Evolutionary conservation across 2,329 filamentous ascomycete genomes (phyloP).

Genomic region (Fonsecaea monophora): DNA sequence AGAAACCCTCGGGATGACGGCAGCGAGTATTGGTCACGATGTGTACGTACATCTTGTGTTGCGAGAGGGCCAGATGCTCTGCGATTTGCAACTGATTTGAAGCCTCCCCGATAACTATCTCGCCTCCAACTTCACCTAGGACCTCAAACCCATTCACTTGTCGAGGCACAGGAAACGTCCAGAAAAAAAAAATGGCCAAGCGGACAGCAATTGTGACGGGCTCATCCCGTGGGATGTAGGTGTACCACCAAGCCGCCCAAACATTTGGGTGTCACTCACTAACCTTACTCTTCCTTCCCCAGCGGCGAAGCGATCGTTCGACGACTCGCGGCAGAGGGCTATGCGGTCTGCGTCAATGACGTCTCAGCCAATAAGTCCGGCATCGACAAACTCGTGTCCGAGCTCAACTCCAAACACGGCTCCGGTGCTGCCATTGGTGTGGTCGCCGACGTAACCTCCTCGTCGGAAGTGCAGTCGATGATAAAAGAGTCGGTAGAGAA

Average conservation of each 20-base stretch:
- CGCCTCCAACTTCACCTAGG: neutral
- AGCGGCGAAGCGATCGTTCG: slow-evolving; percentile 56
- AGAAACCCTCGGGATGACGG: slow-evolving; percentile 22
- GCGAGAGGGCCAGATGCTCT: neutral
- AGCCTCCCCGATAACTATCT: neutral
- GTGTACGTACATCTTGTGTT: slow-evolving; percentile 17
- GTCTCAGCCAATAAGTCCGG: slow-evolving; percentile 59
- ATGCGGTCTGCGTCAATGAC: slow-evolving; percentile 71
- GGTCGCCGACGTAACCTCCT: slow-evolving; percentile 67
- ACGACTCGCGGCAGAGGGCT: slow-evolving; percentile 69
- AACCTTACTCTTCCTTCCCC: neutral
- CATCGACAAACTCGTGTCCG: slow-evolving; percentile 56
- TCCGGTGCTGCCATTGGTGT: slow-evolving; percentile 56
- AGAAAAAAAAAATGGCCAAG: slow-evolving; percentile 21
- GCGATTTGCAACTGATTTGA: neutral
- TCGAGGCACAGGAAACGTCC: neutral
- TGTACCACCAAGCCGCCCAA: neutral
- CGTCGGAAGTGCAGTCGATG: slow-evolving; percentile 60
- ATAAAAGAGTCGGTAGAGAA: slow-evolving; percentile 60
- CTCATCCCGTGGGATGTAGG: slow-evolving; percentile 51
- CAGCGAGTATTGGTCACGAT: slow-evolving; percentile 8
- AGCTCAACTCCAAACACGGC: slow-evolving; percentile 38
- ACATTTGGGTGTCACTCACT: neutral
- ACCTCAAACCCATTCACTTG: neutral
- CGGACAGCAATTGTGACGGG: slow-evolving; percentile 51